These are phyloP conservation scores for Penicillium sp. DNA, from an alignment of 2,329 filamentous ascomycete genomes.

Conservation along the genomic window DNA sequence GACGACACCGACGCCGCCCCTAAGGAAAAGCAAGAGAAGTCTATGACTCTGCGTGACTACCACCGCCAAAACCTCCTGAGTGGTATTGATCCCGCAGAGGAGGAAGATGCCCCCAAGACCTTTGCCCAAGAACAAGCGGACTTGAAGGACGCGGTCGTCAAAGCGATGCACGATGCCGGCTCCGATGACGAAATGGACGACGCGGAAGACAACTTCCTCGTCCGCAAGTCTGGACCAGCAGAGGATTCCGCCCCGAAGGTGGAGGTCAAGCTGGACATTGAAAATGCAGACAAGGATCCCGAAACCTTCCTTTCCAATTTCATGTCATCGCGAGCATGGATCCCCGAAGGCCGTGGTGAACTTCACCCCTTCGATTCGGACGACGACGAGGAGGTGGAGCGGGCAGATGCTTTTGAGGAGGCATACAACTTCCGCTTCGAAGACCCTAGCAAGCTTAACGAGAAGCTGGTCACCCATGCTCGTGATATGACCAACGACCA, in stretches of 20 bases:
- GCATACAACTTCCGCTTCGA: constrained; percentile 97
- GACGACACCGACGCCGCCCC: constrained; percentile 44
- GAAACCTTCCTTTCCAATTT: constrained; percentile 95
- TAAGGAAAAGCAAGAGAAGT: constrained; percentile 68
- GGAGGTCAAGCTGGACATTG: constrained; percentile 64
- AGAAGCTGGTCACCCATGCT: constrained; percentile 82
- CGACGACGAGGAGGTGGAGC: constrained; percentile 70
- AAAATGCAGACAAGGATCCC: constrained; percentile 79
- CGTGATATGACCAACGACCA: constrained; percentile 79
- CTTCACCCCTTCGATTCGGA: constrained; percentile 90
- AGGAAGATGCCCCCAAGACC: constrained; percentile 59
- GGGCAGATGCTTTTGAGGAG: constrained; percentile 83
- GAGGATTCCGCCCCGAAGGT: constrained; percentile 32
- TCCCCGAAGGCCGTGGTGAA: constrained; percentile 62
- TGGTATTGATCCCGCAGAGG: constrained; percentile 61
- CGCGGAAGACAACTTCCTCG: constrained; percentile 71
- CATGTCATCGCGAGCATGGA: constrained; percentile 87
- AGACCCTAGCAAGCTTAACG: constrained; percentile 82
- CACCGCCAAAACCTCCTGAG: constrained; percentile 85
- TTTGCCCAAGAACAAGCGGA: constrained; percentile 87
- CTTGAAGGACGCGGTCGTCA: constrained; percentile 72
- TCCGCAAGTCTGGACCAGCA: constrained; percentile 61
- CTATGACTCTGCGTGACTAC: constrained; percentile 84
- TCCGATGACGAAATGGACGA: constrained; percentile 53
- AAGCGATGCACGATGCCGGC: constrained; percentile 69